Evolutionary conservation across 2,329 filamentous ascomycete genomes (phyloP).

Genomic region (Xylariaceae sp.): DNA sequence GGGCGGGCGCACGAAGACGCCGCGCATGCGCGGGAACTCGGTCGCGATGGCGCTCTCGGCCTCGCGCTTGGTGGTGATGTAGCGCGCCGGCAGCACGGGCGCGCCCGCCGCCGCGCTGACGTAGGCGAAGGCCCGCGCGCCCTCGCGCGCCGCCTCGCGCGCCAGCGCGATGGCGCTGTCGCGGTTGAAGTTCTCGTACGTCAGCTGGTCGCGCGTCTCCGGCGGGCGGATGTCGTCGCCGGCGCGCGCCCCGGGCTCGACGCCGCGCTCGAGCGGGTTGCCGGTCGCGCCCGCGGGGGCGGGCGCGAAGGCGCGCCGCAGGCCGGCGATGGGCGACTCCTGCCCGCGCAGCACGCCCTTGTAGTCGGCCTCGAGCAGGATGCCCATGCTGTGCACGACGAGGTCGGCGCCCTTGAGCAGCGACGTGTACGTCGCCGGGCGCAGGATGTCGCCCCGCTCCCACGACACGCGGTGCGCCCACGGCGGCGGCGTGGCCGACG

Average conservation of each 20-base stretch:
- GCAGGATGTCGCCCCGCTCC: slow-evolving; percentile 82
- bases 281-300: slow-evolving; percentile 49
- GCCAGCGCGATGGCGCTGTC: slow-evolving; percentile 81
- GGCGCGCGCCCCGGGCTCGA: slow-evolving; percentile 34
- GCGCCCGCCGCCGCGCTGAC: slow-evolving; percentile 84
- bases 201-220: slow-evolving; percentile 68
- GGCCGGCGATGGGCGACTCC: slow-evolving; percentile 71
- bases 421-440: slow-evolving; percentile 69
- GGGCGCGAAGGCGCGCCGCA: slow-evolving; percentile 70
- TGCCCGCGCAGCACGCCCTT: slow-evolving; percentile 81
- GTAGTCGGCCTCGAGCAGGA: slow-evolving; percentile 95
- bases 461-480: slow-evolving; percentile 82
- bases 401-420: slow-evolving; percentile 71
- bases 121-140: slow-evolving; percentile 69
- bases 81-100: slow-evolving; percentile 74
- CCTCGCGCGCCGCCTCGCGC: slow-evolving; percentile 59
- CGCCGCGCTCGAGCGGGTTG: slow-evolving; percentile 59
- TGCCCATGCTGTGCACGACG: slow-evolving; percentile 92
- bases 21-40: slow-evolving; percentile 67
- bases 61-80: slow-evolving; percentile 86
- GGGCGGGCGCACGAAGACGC: slow-evolving; percentile 74
- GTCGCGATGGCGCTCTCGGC: slow-evolving; percentile 71
- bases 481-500: slow-evolving; percentile 58
- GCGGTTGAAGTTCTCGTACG: slow-evolving; percentile 96
- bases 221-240: slow-evolving; percentile 55